Conservation (phyloP, 2,329 filamentous ascomycete genomes). For the Westerdykella ornata region DNA sequence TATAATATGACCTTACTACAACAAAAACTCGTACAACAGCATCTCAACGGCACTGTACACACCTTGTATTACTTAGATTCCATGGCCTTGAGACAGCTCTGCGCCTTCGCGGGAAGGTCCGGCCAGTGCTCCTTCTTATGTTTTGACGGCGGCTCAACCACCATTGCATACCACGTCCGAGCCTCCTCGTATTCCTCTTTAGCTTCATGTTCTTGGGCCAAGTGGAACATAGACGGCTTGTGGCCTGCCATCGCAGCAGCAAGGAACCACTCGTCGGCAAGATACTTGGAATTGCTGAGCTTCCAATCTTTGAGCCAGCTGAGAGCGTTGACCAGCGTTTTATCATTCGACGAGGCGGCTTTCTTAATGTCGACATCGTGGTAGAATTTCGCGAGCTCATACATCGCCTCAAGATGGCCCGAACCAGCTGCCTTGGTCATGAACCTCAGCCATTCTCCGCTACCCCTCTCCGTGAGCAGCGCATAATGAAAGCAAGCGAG, state of each 20-base stretch:
- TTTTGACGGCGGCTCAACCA: conserved; percentile 8
- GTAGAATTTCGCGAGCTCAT: conserved; percentile 39
- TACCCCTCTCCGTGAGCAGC: conserved; percentile 18
- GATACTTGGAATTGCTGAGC: conserved; percentile 13
- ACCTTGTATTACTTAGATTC: too few species aligned
- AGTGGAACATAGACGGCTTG: conserved; percentile 22
- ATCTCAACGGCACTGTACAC: too few species aligned
- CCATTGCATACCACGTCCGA: conserved; percentile 9
- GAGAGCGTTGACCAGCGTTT: conserved; percentile 7
- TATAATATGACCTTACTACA: too few species aligned
- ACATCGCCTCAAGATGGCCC: conserved; percentile 35
- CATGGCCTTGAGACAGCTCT: background rate
- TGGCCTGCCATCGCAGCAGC: conserved; percentile 23
- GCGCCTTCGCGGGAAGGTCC: background rate
- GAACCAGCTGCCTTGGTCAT: conserved; percentile 43
- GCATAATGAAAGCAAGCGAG: conserved; percentile 38
- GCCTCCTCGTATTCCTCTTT: conserved; percentile 12
- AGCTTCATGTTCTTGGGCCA: conserved; percentile 18
- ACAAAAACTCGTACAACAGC: too few species aligned
- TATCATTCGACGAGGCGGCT: conserved; percentile 3
- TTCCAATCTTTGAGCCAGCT: conserved; percentile 16
- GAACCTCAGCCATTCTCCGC: conserved; percentile 38
- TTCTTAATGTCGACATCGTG: conserved; percentile 23
- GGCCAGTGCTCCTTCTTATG: background rate
- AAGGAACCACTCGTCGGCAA: conserved; percentile 29